Evolutionary conservation across 495 filamentous ascomycete genomes (phyloP).

Genomic region (Friedmanniomyces simplex): DNA sequence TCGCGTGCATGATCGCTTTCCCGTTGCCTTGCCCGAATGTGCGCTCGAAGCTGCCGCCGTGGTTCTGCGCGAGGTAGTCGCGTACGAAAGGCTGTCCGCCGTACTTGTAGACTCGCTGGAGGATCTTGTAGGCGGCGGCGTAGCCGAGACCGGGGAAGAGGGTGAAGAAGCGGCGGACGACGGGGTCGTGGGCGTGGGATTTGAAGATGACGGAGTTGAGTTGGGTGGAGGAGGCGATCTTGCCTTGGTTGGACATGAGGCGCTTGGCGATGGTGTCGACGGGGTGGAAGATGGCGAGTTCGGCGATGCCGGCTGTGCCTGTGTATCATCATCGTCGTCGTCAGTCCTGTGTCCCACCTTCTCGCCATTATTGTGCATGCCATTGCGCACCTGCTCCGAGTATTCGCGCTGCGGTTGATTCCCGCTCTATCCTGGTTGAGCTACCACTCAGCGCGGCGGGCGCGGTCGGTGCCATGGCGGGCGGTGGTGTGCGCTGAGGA

Average conservation of each 20-base stretch:
- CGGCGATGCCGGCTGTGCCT: constrained; percentile 93
- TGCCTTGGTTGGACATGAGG: constrained; percentile 92
- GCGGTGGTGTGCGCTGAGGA: background rate
- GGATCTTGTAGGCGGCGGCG: constrained; percentile 94
- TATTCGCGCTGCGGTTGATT: constrained; percentile 78
- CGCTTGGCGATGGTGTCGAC: constrained; percentile 96
- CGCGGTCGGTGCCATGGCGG: background rate
- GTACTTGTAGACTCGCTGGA: constrained; percentile 98
- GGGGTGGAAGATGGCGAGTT: constrained; percentile 96
- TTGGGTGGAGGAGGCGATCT: constrained; percentile 51
- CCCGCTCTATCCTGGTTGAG: constrained; percentile 61
- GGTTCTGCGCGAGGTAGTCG: too few species aligned
- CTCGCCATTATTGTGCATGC: background rate
- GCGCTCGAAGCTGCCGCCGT: too few species aligned
- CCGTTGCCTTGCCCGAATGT: too few species aligned
- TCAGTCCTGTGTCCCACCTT: background rate
- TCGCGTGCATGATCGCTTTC: too few species aligned
- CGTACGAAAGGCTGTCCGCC: constrained; percentile 93
- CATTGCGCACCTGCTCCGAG: constrained; percentile 70
- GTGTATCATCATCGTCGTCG: background rate
- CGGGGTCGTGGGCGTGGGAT: constrained; percentile 67
- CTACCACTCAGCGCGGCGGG: constrained; percentile 1
- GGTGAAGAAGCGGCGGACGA: constrained; percentile 76
- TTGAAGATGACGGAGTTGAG: constrained; percentile 91
- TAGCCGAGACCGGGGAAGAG: constrained; percentile 96